Percentiles rank a stretch among this genome's conserved stretches.
Evolutionary conservation across 148 eudicot species (phyloP).

Genomic region (Pouteria glomerata): DNA sequence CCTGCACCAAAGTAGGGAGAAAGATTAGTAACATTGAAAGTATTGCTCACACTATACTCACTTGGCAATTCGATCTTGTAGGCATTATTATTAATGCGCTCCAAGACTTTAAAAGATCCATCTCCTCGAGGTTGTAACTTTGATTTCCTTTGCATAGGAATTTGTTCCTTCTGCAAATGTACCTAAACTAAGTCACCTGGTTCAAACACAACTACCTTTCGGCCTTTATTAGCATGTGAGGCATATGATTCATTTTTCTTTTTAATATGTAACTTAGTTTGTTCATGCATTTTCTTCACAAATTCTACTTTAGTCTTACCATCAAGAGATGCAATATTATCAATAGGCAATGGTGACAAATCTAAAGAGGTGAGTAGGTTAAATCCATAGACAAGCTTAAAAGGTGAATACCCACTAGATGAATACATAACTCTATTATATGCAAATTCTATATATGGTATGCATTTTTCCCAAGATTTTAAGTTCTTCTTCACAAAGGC

Average conservation of each 20-base stretch:
- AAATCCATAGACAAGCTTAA: conserved; percentile 3
- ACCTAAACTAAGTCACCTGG: not conserved
- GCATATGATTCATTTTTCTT: not conserved
- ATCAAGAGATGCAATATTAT: not conserved
- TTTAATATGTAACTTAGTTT: not conserved
- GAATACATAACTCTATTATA: not conserved
- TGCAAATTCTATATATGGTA: not conserved
- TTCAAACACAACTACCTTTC: not conserved
- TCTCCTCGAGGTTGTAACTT: conserved; percentile 3
- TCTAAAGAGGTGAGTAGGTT: conserved; percentile 3
- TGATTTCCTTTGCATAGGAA: not conserved
- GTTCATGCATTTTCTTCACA: not conserved
- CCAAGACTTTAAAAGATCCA: not conserved
- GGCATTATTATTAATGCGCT: not conserved
- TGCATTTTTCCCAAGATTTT: not conserved
- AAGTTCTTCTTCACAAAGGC: not conserved
- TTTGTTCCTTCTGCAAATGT: not conserved
- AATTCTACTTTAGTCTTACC: not conserved
- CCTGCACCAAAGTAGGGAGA: not conserved
- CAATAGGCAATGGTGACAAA: not conserved
- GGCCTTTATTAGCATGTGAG: not conserved
- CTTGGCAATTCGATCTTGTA: not conserved
- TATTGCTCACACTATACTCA: not conserved
- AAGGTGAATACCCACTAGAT: not conserved
- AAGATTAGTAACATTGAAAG: not conserved